phyloP scores from a whole-genome alignment of 1,139 yeast genomes.

The Diutina pseudorugosa region DNA sequence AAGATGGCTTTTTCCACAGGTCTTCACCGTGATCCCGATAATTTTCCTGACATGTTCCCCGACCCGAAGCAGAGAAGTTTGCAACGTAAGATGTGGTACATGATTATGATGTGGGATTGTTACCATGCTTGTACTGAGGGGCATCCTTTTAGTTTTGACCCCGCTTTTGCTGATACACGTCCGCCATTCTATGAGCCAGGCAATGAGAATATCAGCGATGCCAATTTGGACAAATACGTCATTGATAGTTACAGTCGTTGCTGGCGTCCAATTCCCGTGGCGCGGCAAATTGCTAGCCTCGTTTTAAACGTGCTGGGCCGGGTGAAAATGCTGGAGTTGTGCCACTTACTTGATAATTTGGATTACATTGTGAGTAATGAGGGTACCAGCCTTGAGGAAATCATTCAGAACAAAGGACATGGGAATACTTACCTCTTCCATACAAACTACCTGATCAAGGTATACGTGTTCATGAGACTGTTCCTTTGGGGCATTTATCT shows the following conservation, averaged over 20 bases:
- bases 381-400: background rate
- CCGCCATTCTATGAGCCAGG: slow-evolving; percentile 10
- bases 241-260: slow-evolving; percentile 9
- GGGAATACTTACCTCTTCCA: background rate
- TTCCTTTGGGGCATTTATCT: slow-evolving; percentile 16
- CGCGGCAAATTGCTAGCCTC: background rate
- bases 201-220: background rate
- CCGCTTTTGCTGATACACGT: slow-evolving; percentile 16
- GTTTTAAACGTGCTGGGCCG: background rate
- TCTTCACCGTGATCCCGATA: slow-evolving; percentile 30
- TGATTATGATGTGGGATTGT: slow-evolving; percentile 22
- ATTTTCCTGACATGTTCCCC: slow-evolving; percentile 10
- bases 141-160: slow-evolving; percentile 20
- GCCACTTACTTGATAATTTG: background rate
- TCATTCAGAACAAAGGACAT: background rate
- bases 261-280: slow-evolving; percentile 2
- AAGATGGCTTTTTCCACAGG: slow-evolving; percentile 36
- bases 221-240: background rate
- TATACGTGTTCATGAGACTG: slow-evolving; percentile 20
- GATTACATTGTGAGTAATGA: background rate
- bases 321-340: background rate
- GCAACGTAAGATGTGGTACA: slow-evolving; percentile 44
- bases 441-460: slow-evolving; percentile 7
- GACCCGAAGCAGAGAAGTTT: slow-evolving; percentile 22
- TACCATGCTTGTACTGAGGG: slow-evolving; percentile 27